Base-by-base conservation (phyloP, 225 moss, liverwort and hornwort genomes). In the Neckera pumila region DNA sequence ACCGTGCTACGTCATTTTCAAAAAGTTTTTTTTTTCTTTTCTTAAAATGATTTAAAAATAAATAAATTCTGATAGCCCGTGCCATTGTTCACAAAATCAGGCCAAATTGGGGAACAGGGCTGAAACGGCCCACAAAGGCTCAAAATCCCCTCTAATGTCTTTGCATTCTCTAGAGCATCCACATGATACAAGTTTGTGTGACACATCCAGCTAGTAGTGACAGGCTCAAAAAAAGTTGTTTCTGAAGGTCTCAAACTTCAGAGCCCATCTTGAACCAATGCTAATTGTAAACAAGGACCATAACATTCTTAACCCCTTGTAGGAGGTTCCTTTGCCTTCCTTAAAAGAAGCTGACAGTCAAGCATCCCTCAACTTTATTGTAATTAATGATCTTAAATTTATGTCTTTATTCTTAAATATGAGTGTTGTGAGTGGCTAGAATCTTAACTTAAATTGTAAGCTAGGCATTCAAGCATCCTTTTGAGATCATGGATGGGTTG, bases 121-220 rank as follows among this genome's bases (percentile, higher is more conserved):
- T n/a, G n/a, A n/a, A n/a, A n/a, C n/a, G n/a, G n/a, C n/a, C n/a
- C n/a, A n/a, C n/a, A n/a, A n/a, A n/a, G n/a, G n/a, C n/a, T n/a
- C n/a, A n/a, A n/a, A n/a, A n/a, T n/a, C n/a, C n/a, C n/a, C n/a
- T n/a, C n/a, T n/a, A n/a, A n/a, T n/a, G n/a, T n/a, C 13, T 75
- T 53, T 53, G 9, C 11, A 71, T 43, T 42, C 40, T 9, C 27
- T 0, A 71, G 1, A 9, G 16, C 27, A 53, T 51, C 19, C 0
- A 31, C 0, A 31, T 0, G 0, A 1, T 20, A 33, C 1, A 0
- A 13, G 0, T 47, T 0, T 53, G 0, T 14, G 1, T 76, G 5
- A 21, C 14, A 36, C 23, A 3, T 12, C 2, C 21, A 76, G 1
- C 2, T 7, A 53, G 8, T 1, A 51, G 0, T 34, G 0, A 36